phyloP scores from a whole-genome alignment of 2,329 filamentous ascomycete genomes.

The Colletotrichum limetticola region DNA sequence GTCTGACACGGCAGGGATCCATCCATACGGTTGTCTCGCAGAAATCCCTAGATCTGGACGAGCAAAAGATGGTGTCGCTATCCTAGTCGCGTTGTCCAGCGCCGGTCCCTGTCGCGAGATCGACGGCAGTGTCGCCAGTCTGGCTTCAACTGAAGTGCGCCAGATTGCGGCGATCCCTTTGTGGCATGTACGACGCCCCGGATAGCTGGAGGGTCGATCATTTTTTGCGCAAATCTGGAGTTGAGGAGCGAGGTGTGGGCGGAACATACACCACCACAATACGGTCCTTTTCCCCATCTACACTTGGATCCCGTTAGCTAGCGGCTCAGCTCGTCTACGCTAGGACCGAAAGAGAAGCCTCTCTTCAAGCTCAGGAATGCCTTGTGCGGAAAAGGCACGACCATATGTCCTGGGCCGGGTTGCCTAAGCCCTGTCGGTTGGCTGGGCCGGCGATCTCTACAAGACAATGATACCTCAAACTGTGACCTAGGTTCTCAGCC shows the following conservation, averaged over 20 bases:
- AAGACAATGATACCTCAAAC: not conserved
- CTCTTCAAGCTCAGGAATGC: not conserved
- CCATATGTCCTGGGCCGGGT: not conserved
- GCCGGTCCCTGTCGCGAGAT: constrained; percentile 18
- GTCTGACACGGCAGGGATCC: constrained; percentile 9
- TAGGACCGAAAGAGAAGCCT: not conserved
- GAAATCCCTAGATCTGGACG: not conserved
- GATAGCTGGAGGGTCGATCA: constrained; percentile 21
- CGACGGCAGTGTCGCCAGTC: constrained; percentile 13
- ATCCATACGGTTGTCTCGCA: not conserved
- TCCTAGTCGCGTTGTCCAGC: not conserved
- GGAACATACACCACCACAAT: not conserved
- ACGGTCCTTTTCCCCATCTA: not conserved
- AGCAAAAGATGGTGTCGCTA: not conserved
- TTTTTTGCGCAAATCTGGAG: not conserved
- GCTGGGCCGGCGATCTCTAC: not conserved
- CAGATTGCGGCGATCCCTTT: constrained; percentile 12
- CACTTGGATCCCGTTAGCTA: not conserved
- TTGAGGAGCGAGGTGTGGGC: not conserved
- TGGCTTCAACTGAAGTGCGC: constrained; percentile 8
- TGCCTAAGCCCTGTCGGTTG: constrained; percentile 3
- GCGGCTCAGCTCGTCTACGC: not conserved
- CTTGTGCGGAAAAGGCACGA: constrained; percentile 18
- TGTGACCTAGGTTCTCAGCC: not conserved
- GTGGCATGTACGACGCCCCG: constrained; percentile 5